phyloP scores from a whole-genome alignment of 768 basidiomycete genomes.

The Kwoniella dejecticola region DNA sequence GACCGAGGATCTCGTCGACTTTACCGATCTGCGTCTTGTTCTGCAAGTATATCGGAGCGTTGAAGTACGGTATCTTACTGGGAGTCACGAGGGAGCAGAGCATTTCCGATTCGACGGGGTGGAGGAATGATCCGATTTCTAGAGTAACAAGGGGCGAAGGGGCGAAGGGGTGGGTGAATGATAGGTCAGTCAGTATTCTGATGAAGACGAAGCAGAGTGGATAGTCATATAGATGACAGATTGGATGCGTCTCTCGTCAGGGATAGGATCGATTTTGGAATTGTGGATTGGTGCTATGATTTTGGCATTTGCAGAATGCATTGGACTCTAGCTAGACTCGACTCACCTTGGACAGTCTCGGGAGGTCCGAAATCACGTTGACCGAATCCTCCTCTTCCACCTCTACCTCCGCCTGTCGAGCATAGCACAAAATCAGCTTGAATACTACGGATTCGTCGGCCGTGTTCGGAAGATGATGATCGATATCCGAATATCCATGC shows the following conservation, averaged over 20 bases:
- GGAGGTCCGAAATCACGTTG: conserved; percentile 58
- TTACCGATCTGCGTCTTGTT: conserved; percentile 61
- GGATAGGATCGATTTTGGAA: no score
- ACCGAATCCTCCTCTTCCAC: conserved; percentile 27
- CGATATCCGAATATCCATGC: no score
- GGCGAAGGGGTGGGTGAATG: not conserved
- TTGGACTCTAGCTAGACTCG: no score
- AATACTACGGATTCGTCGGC: no score
- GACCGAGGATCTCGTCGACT: conserved; percentile 98
- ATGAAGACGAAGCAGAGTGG: no score
- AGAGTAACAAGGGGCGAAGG: not conserved
- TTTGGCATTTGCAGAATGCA: no score
- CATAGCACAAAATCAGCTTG: not conserved
- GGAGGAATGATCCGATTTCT: conserved; percentile 92
- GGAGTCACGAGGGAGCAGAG: conserved; percentile 80
- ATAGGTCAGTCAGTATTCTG: not conserved
- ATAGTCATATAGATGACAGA: no score
- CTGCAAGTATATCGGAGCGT: conserved; percentile 54
- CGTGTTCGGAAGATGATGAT: no score
- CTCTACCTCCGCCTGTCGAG: conserved; percentile 27
- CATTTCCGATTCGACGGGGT: conserved; percentile 98
- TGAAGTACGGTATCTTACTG: conserved; percentile 97
- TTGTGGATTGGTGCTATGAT: no score
- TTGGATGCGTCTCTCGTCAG: no score
- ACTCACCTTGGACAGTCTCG: conserved; percentile 58